Evolutionary conservation across 352 stramenopile genomes (phyloP), one percentile per base, ranked within the genome.

Genomic region (Blastocystis sp.): DNA sequence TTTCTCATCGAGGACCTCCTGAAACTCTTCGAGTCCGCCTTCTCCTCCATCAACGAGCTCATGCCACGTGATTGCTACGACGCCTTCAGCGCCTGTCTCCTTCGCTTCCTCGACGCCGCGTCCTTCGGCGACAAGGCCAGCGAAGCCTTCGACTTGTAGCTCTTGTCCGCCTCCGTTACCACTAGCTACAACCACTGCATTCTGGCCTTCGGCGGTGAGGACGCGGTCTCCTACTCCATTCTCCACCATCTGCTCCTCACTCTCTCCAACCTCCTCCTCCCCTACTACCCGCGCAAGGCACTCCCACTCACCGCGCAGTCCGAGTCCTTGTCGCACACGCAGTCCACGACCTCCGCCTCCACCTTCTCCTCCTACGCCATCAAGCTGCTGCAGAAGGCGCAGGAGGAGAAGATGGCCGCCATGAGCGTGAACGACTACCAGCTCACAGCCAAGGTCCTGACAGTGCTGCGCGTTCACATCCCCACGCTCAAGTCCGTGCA

Each of bases 101-200:
- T 48, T 19, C 21, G 19, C 11, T 41, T 77, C 38, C 52, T 77
- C 41, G 28, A 19, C 2, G 23, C 19, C 52, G 66, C 60, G 3
- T 41, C n/a, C 19, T 77, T 77, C 66, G 66, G 66, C 19, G 66
- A 77, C 52, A 77, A 77, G 23, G 38, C n/a, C 34, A 21, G 23
- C 3, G 41, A n/a, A 2, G 66, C 66, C 7, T 77, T 77, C 52
- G 66, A 77, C n/a, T 77, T 77, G 66, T 77, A 2, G 38, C 21
- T 7, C 45, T 11, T 21, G 19, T 5, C 45, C 21, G 19, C 4
- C 43, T 11, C 21, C 5, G 3, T 60, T 0, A 48, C 3, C 34
- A 0, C n/a, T 60, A 77, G 66, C 52, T 59, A 60, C 21, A 77
- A 77, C 52, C 1, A 19, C n/a, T 53, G 4, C 10, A 9, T 77